phyloP scores from a whole-genome alignment of 2,329 filamentous ascomycete genomes.

The Fusarium sp. region DNA sequence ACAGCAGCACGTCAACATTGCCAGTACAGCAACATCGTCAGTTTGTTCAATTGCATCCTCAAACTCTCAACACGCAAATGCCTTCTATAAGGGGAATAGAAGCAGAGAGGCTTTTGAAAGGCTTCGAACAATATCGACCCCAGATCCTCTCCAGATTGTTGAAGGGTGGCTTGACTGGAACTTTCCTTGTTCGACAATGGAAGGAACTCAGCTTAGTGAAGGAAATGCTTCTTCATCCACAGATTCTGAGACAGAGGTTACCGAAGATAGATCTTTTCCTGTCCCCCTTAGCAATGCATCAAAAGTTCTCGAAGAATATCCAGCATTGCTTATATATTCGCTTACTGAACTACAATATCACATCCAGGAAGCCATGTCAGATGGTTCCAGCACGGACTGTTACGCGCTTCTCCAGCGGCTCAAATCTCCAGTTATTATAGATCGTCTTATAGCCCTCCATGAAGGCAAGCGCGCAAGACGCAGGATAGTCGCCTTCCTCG shows the following conservation, averaged over 20 bases:
- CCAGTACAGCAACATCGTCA: neutral
- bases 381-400: no score
- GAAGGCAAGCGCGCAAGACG: neutral
- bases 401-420: neutral
- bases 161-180: neutral
- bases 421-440: neutral
- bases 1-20: neutral
- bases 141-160: neutral
- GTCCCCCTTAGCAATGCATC: neutral
- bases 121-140: neutral
- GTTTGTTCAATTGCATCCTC: neutral
- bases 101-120: no score
- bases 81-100: no score
- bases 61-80: no score
- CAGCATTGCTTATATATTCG: neutral
- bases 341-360: neutral
- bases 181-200: no score
- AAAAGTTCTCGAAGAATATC: neutral
- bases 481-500: accelerated
- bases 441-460: neutral
- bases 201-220: no score
- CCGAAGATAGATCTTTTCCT: no score
- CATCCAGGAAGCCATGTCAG: neutral
- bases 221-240: no score
- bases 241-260: no score